These are phyloP conservation scores for Tricholoma furcatifolium DNA, from an alignment of 768 basidiomycete species.

Conservation along the genomic window DNA sequence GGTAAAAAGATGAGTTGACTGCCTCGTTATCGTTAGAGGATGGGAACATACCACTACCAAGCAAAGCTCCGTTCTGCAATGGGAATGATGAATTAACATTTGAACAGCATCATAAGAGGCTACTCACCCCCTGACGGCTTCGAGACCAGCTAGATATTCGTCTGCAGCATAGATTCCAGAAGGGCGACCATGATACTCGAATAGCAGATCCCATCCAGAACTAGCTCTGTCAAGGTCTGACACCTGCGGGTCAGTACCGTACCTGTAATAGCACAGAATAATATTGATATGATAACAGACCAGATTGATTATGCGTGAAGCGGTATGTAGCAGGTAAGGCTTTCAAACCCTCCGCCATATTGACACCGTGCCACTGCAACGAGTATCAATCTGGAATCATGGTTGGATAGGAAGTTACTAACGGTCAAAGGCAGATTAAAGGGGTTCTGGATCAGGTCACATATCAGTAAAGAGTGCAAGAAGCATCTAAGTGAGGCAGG, in stretches of 20 bases:
- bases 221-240: slow-evolving; percentile 50
- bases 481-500: not conserved
- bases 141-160: slow-evolving; percentile 55
- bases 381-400: not conserved
- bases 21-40: not conserved
- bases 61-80: slow-evolving; percentile 49
- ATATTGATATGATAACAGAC: slow-evolving; percentile 21
- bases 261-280: not conserved
- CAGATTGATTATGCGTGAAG: slow-evolving; percentile 57
- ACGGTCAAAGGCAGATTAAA: slow-evolving; percentile 43
- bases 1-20: not conserved
- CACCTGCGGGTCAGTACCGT: not conserved
- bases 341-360: slow-evolving; percentile 58
- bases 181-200: slow-evolving; percentile 58
- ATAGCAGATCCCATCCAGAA: slow-evolving; percentile 52
- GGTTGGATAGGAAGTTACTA: slow-evolving; percentile 2
- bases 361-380: slow-evolving; percentile 54
- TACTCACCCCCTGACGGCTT: slow-evolving; percentile 49
- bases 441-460: slow-evolving; percentile 33
- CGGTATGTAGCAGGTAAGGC: slow-evolving; percentile 52
- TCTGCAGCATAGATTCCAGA: slow-evolving; percentile 57
- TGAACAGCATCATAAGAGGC: not conserved
- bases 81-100: not conserved
- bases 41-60: slow-evolving; percentile 43
- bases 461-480: not conserved